Base-by-base conservation (phyloP, 2,329 filamentous ascomycete species). In the Coniochaeta sp. region DNA sequence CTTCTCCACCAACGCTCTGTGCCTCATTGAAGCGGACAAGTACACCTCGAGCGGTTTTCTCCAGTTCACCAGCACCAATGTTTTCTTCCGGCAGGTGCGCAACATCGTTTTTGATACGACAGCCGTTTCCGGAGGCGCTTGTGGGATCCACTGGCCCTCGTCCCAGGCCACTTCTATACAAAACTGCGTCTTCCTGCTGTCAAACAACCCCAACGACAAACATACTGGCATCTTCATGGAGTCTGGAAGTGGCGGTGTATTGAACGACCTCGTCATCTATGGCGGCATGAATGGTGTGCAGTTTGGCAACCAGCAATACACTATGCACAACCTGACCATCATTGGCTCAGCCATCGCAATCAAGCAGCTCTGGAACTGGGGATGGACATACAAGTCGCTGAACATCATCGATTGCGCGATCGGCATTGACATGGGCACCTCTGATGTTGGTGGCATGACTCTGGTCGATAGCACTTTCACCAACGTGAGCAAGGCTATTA, bases 311-410 rank as follows among this genome's bases (percentile, higher is more conserved):
- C 87, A 90, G 69, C 88, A 90, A 68, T 90, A 89, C 70, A 89
- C 86, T 9, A 84, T 84, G 38, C 80, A 85, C 7, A 89, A 90
- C 67, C 70, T 89, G 63, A 85, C 80, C 31, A 89, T 90, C 73
- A 82, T 82, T 64, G 77, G 80, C 62, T 83, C 84, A 63, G 78
- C 85, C 64, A 88, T 86, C 12, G 89, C 85, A 36, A 84, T 90
- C 59, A 83, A 79, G 70, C 86, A 89, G 77, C 82, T 88, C 62
- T 91, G 89, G 88, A 84, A 89, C 70, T 91, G 89, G 89, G 82
- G 84, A 1, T 91, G 87, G 85, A 86, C 84, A 6, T 89, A 89
- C 76, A 89, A 89, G 73, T 84, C 81, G 19, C 68, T 89, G 16
- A 76, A 73, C 16, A 82, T 90, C 70, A 79, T 83, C 67, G 79